Conservation (phyloP, 371 early-diverging fungal genomes). For the Apophysomyces variabilis region DNA sequence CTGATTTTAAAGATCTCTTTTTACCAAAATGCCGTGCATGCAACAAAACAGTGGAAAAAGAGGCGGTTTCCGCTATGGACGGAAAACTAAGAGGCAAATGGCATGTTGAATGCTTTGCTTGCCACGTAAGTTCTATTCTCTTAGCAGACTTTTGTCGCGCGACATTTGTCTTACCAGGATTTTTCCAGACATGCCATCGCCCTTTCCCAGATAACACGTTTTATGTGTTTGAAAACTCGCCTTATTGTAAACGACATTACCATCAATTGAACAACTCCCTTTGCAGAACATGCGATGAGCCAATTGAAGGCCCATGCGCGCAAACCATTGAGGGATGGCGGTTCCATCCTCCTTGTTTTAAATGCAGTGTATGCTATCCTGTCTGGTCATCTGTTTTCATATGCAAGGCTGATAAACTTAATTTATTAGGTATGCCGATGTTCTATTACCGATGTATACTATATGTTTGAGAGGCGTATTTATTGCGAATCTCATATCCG, state of each 20-base stretch:
- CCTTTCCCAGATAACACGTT: conserved; percentile 88
- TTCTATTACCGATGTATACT: conserved; percentile 73
- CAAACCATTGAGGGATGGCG: conserved; percentile 72
- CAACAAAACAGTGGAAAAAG: conserved; percentile 60
- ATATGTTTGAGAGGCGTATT: conserved; percentile 63
- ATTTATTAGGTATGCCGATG: conserved; percentile 48
- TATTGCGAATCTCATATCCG: conserved; percentile 74
- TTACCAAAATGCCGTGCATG: conserved; percentile 67
- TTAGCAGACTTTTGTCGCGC: neutral
- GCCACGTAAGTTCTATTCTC: conserved; percentile 21
- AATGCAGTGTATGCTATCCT: conserved; percentile 38
- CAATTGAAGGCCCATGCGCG: conserved; percentile 87
- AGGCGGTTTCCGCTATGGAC: conserved; percentile 70
- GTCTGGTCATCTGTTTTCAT: too few species aligned
- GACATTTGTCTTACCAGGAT: conserved; percentile 1
- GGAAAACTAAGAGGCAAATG: conserved; percentile 70
- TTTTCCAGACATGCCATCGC: conserved; percentile 62
- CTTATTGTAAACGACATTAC: conserved; percentile 84
- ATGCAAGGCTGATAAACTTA: conserved; percentile 14
- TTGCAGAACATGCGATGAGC: conserved; percentile 75
- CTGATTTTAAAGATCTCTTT: conserved; percentile 62
- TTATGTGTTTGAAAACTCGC: conserved; percentile 80
- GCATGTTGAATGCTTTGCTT: conserved; percentile 51
- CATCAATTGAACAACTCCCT: conserved; percentile 83
- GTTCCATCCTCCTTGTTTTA: conserved; percentile 54